Conservation (phyloP, 1,139 yeast species). For the Sugiyamaella novakii region DNA sequence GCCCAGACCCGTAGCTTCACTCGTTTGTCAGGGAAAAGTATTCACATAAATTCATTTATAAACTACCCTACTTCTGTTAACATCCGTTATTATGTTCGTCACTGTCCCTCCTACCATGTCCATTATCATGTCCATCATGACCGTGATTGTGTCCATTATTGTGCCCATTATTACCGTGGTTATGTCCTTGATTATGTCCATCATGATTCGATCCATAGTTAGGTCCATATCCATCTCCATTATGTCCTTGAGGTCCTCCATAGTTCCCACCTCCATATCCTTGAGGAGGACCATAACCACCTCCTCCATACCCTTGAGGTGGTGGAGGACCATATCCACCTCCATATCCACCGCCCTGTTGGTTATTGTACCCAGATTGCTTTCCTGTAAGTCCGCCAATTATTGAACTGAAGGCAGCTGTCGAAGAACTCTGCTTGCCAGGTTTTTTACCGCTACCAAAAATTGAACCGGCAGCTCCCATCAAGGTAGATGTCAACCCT, state of each 20-base stretch:
- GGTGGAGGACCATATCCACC: background rate
- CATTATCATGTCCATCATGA: slow-evolving; percentile 30
- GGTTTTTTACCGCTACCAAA: too few relatives aligned
- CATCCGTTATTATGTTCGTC: background rate
- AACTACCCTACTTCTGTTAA: background rate
- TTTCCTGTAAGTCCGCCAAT: too few relatives aligned
- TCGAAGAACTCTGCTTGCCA: too few relatives aligned
- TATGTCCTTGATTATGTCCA: slow-evolving; percentile 7
- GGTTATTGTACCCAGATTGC: slow-evolving; percentile 1
- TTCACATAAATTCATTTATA: too few relatives aligned
- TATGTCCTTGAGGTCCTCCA: slow-evolving; percentile 1
- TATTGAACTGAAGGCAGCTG: slow-evolving; percentile 4
- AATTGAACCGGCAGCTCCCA: slow-evolving; percentile 16
- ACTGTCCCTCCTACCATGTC: slow-evolving; percentile 25
- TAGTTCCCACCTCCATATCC: slow-evolving; percentile 1
- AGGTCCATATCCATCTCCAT: background rate
- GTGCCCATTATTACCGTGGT: slow-evolving; percentile 14
- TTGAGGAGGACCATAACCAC: background rate
- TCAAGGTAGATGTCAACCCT: slow-evolving; percentile 3
- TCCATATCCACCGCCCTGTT: slow-evolving; percentile 11
- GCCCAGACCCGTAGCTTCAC: background rate
- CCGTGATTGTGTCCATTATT: background rate
- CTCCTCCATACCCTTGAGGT: slow-evolving; percentile 1
- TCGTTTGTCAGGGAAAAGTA: too few relatives aligned
- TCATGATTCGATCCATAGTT: slow-evolving; percentile 7